A percentile compares a stretch with the other conserved stretches of the same genome.
phyloP scores from a whole-genome alignment of 306 rosid genomes.

The Vigna reflexopilosa region DNA sequence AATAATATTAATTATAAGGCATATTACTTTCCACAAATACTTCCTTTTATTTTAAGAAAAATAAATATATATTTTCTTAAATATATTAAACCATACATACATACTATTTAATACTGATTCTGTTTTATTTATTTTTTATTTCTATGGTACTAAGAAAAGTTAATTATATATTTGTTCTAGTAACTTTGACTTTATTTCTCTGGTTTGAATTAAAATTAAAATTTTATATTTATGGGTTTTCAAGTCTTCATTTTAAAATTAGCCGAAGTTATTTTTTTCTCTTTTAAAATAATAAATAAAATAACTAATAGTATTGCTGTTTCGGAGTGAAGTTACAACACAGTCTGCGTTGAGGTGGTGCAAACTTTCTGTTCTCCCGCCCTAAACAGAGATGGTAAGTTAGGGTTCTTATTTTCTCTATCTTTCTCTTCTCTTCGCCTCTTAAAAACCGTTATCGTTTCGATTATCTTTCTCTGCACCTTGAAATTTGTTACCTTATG shows the following conservation, averaged over 20 bases:
- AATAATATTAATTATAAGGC: too few relatives aligned
- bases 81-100: not conserved
- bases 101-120: not conserved
- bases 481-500: not conserved
- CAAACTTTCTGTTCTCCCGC: slow-evolving; percentile 42
- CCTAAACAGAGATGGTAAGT: slow-evolving; percentile 52
- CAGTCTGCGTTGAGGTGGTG: not conserved
- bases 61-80: not conserved
- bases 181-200: not conserved
- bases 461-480: slow-evolving; percentile 1
- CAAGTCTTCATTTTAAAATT: not conserved
- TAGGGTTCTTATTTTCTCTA: slow-evolving; percentile 46
- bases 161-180: not conserved
- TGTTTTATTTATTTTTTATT: too few relatives aligned
- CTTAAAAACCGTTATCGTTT: not conserved
- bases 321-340: not conserved
- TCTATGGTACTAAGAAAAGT: not conserved
- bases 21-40: too few relatives aligned
- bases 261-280: not conserved
- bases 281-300: not conserved
- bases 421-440: not conserved
- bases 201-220: not conserved
- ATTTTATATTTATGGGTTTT: not conserved
- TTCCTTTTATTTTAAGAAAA: not conserved
- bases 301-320: not conserved